phyloP scores from a whole-genome alignment of 2,329 filamentous ascomycete genomes.

The Myriosclerotinia duriaeana region DNA sequence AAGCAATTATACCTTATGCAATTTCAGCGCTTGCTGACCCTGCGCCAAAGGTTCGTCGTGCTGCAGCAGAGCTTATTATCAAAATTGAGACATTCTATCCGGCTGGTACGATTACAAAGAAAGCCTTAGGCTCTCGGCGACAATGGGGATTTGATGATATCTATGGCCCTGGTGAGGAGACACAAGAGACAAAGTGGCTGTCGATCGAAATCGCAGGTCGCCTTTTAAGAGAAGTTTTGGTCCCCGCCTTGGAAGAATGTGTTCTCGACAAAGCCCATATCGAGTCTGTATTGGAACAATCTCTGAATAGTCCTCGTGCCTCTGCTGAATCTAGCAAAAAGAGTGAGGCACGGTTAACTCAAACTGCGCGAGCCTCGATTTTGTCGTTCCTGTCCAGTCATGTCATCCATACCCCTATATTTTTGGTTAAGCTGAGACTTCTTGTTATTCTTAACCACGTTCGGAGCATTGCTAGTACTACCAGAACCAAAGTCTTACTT shows the following conservation, averaged over 20 bases:
- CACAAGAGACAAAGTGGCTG: slow-evolving; percentile 55
- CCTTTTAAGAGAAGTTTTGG: slow-evolving; percentile 64
- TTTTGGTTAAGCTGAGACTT: slow-evolving; percentile 68
- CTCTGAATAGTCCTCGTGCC: slow-evolving; percentile 54
- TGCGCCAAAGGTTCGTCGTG: slow-evolving; percentile 72
- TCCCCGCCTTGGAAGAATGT: slow-evolving; percentile 80
- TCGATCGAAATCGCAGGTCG: slow-evolving; percentile 56
- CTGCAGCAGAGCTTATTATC: slow-evolving; percentile 67
- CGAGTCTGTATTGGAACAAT: slow-evolving; percentile 58
- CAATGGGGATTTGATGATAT: slow-evolving; percentile 63
- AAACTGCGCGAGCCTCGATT: slow-evolving; percentile 63
- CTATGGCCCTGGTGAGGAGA: slow-evolving; percentile 58
- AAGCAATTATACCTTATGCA: slow-evolving; percentile 79
- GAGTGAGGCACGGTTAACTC: slow-evolving; percentile 49
- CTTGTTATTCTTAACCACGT: slow-evolving; percentile 71
- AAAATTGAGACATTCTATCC: slow-evolving; percentile 54
- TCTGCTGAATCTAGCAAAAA: slow-evolving; percentile 46
- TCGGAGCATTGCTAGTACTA: slow-evolving; percentile 66
- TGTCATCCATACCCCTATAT: slow-evolving; percentile 64
- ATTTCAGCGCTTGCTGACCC: slow-evolving; percentile 72
- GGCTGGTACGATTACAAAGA: slow-evolving; percentile 43
- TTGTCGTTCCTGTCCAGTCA: slow-evolving; percentile 75
- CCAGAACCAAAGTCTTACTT: slow-evolving; percentile 73
- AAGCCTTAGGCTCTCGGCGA: slow-evolving; percentile 42
- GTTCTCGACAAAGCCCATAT: slow-evolving; percentile 76